A percentile compares a stretch with the other conserved stretches of the same genome.
Evolutionary conservation across 208 protist genomes (phyloP).

Genomic region (Angomonas deanei): DNA sequence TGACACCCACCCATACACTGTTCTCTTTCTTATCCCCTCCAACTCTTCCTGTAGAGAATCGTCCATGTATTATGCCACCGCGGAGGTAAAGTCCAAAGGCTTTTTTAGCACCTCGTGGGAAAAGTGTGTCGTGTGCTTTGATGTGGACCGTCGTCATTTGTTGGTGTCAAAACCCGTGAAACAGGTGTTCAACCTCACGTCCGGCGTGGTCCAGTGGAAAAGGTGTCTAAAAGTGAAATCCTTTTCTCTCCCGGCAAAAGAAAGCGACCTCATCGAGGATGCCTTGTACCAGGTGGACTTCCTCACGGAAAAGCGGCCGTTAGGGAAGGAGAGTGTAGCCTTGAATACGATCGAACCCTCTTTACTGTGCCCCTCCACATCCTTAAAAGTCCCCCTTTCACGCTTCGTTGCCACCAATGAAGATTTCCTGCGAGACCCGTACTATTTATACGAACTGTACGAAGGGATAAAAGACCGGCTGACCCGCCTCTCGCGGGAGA

Average conservation of each 20-base stretch:
- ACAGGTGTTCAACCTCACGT: neutral
- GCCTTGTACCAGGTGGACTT: slow-evolving; percentile 17
- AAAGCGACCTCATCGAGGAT: slow-evolving; percentile 19
- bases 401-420: neutral
- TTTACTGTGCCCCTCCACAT: slow-evolving; percentile 11
- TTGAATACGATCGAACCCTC: neutral
- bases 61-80: slow-evolving; percentile 3
- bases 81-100: neutral
- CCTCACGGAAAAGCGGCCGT: slow-evolving; percentile 8
- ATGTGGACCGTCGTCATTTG: neutral
- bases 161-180: neutral
- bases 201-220: slow-evolving; percentile 33
- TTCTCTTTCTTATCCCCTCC: too few relatives aligned
- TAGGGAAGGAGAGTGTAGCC: slow-evolving; percentile 3
- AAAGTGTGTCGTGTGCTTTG: neutral
- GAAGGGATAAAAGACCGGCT: slow-evolving; percentile 12
- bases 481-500: neutral
- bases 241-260: slow-evolving; percentile 33
- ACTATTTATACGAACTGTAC: slow-evolving; percentile 17
- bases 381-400: neutral
- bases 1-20: too few relatives aligned
- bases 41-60: too few relatives aligned
- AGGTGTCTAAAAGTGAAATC: slow-evolving; percentile 62
- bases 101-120: slow-evolving; percentile 1
- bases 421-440: slow-evolving; percentile 11